These are phyloP conservation scores for Chaetoscypha palmicola DNA, from an alignment of 2,329 filamentous ascomycete genomes.

Conservation along the genomic window DNA sequence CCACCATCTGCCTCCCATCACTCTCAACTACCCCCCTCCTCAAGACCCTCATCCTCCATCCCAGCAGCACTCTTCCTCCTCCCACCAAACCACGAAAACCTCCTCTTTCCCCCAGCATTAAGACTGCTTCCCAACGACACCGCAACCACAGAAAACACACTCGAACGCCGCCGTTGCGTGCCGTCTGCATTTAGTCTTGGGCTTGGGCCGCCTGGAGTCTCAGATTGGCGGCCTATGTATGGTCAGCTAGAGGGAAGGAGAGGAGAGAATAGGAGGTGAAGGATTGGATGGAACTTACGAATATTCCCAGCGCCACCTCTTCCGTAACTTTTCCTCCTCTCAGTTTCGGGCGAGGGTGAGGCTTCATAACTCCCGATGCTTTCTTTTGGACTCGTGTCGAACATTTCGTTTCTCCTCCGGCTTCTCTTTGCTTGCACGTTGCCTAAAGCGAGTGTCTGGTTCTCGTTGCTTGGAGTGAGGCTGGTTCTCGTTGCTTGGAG, in stretches of 20 bases:
- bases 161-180: constrained; percentile 18
- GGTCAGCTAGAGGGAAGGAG: too few relatives aligned
- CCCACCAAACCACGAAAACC: constrained; percentile 16
- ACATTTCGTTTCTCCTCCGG: background rate
- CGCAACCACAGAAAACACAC: constrained; percentile 15
- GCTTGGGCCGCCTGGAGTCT: constrained; percentile 22
- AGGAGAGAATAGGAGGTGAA: too few relatives aligned
- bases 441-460: too few relatives aligned
- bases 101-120: constrained; percentile 17
- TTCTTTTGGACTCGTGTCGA: background rate
- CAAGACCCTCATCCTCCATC: constrained; percentile 5
- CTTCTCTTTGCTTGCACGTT: too few relatives aligned
- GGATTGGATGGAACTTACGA: constrained; percentile 22
- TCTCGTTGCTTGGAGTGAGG: too few relatives aligned
- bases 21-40: constrained; percentile 6
- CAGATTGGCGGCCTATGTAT: constrained; percentile 25
- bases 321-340: constrained; percentile 26
- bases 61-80: constrained; percentile 8
- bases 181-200: constrained; percentile 17
- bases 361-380: background rate
- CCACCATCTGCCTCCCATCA: background rate
- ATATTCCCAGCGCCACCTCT: constrained; percentile 31
- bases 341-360: constrained; percentile 6
- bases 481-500: too few relatives aligned
- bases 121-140: constrained; percentile 7